Percentiles rank a stretch among this genome's conserved stretches.
Evolutionary conservation across 495 filamentous ascomycete genomes (phyloP).

Genomic region (Aspergillus sparsus): DNA sequence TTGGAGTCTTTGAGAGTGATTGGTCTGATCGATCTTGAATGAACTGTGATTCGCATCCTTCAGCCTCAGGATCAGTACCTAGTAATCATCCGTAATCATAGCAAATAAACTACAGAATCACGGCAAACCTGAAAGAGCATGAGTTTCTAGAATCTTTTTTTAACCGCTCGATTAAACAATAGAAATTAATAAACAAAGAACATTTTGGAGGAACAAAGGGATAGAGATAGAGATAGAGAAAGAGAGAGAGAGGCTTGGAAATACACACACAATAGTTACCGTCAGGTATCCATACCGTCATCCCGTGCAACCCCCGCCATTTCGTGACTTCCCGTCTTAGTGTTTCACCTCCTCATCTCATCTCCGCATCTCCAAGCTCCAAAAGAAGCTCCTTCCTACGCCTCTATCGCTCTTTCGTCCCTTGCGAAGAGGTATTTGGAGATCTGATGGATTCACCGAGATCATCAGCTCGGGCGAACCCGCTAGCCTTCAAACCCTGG

Average conservation of each 20-base stretch:
- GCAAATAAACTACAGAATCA: not conserved
- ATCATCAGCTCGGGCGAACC: constrained; percentile 42
- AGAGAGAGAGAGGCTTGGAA: too few species aligned
- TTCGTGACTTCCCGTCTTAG: constrained; percentile 1
- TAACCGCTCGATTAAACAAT: too few species aligned
- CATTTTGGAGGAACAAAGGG: not conserved
- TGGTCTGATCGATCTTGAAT: not conserved
- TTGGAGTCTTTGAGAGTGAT: constrained; percentile 7
- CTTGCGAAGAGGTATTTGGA: constrained; percentile 18
- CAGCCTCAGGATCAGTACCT: not conserved
- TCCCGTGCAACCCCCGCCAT: constrained; percentile 1
- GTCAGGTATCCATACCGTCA: constrained; percentile 11
- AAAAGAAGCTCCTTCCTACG: constrained; percentile 1
- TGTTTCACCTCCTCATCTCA: constrained; percentile 12
- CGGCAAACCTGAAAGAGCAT: too few species aligned
- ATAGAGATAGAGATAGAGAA: not conserved
- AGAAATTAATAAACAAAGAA: not conserved
- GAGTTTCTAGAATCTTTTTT: too few species aligned
- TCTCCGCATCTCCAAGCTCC: constrained; percentile 19
- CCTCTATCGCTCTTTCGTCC: constrained; percentile 1
- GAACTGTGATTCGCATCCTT: constrained; percentile 1
- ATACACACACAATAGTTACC: not conserved
- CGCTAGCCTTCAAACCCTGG: constrained; percentile 62
- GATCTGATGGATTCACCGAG: constrained; percentile 35
- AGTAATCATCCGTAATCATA: not conserved